phyloP scores from a whole-genome alignment of 2,329 filamentous ascomycete genomes.

The Fusarium subtropicale region DNA sequence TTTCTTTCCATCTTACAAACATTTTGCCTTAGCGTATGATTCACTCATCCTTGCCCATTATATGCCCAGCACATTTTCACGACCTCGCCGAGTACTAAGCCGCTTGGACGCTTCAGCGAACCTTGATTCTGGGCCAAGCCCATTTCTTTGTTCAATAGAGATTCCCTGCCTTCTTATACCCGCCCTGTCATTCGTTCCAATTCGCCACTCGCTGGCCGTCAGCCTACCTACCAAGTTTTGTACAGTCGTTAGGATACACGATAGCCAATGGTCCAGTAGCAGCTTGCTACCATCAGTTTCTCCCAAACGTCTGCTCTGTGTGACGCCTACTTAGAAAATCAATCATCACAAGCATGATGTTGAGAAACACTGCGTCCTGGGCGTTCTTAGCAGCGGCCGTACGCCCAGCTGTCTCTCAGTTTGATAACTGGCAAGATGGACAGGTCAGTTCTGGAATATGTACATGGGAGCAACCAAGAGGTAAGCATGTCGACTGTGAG shows the following conservation, averaged over 20 bases:
- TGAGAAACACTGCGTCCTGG: constrained; percentile 22
- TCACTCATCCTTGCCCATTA: constrained; percentile 13
- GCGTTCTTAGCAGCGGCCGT: constrained; percentile 35
- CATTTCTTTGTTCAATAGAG: constrained; percentile 24
- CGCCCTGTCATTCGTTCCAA: not conserved
- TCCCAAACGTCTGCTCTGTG: constrained; percentile 23
- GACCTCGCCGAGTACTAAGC: constrained; percentile 15
- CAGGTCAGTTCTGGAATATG: constrained; percentile 71
- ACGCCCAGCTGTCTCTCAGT: constrained; percentile 52
- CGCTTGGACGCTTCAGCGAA: constrained; percentile 8
- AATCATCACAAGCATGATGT: constrained; percentile 36
- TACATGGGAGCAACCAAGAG: constrained; percentile 63
- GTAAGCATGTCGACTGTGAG: constrained; percentile 43
- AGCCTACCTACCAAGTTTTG: constrained; percentile 6
- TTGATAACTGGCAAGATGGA: constrained; percentile 59
- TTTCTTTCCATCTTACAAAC: constrained; percentile 2
- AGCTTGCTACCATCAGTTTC: constrained; percentile 30
- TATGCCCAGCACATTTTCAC: constrained; percentile 20
- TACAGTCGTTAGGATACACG: constrained; percentile 3
- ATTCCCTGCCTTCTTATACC: constrained; percentile 22
- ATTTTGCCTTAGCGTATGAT: constrained; percentile 6
- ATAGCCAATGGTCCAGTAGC: constrained; percentile 43
- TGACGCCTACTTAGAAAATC: constrained; percentile 12
- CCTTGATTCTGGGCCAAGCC: constrained; percentile 16
- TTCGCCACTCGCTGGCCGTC: constrained; percentile 14